Base-by-base conservation (phyloP, 192 early-diverging fungal genomes). In the Backusella westeae region DNA sequence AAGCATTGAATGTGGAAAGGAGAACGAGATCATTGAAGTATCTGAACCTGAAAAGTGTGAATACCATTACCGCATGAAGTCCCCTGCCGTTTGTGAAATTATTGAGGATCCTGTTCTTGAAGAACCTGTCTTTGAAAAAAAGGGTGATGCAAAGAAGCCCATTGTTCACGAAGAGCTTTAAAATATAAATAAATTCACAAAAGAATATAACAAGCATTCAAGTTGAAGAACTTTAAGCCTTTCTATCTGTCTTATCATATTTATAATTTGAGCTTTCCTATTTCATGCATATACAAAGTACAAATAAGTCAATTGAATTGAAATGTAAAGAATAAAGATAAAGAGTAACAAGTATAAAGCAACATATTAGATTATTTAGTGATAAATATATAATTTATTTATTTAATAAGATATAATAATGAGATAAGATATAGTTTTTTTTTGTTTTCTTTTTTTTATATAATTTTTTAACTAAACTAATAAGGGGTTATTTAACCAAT, bases 41-140 rank as follows among this genome's bases (percentile, higher is more conserved):
- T 75, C 89, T 3, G 98, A 99, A 83, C 96, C 95, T 10, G 93
- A 88, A 74, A 97, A 97, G 85, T 99, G 98, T 83, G 97, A 97
- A 83, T 99, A 99, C 77, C 76, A 85, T 10, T 90, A 94, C 67
- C 85, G 80, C 53, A 84, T 98, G 82, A 78, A 82, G 34, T 88
- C 94, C 0, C 97, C 97, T 5, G 94, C 94, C 73, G 95, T 89
- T 3, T 99, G 97, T 79, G 52, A 49, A 14, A 74, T 81, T 14
- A 65, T 41, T 34, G 34, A 49, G 32, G 52, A 32, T 32, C 46
- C 36, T 34, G 39, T 66, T 69, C 41, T 52, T 21, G 49, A 38
- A 36, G 34, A 59, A 21, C 53, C 49, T 23, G 21, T 42, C 10
- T 34, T 69, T 34, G 41, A 72, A 32, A 67, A 69, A 65, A 41